Percentiles rank a stretch among this genome's conserved stretches.
phyloP scores from a whole-genome alignment of 2,329 filamentous ascomycete species.

The Cryphonectria naterciae region DNA sequence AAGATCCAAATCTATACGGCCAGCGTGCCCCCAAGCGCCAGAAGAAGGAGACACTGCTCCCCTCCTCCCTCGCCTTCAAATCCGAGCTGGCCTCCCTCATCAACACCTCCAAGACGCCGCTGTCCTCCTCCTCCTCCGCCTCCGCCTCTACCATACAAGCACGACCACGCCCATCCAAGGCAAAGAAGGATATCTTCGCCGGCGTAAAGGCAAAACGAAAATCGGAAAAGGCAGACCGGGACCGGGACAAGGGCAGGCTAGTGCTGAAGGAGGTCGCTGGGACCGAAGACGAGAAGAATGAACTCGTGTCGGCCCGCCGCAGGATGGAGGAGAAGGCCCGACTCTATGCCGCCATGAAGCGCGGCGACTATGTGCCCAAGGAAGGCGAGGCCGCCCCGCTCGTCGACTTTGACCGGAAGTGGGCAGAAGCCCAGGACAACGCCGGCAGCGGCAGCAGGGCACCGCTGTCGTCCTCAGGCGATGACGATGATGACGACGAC shows the following conservation, averaged over 20 bases:
- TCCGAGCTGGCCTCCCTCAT: constrained; percentile 85
- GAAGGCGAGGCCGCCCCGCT: constrained; percentile 69
- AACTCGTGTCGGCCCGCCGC: constrained; percentile 72
- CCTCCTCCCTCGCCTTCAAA: constrained; percentile 80
- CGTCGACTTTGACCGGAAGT: constrained; percentile 95
- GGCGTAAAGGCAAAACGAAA: constrained; percentile 49
- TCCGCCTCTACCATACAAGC: constrained; percentile 46
- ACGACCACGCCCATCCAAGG: constrained; percentile 57
- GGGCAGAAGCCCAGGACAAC: constrained; percentile 72
- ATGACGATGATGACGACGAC: constrained; percentile 48
- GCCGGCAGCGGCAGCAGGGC: too few relatives aligned
- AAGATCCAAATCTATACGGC: constrained; percentile 77
- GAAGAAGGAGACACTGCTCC: constrained; percentile 71
- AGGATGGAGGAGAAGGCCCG: constrained; percentile 91
- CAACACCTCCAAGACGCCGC: constrained; percentile 51
- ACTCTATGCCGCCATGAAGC: constrained; percentile 86
- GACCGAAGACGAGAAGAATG: constrained; percentile 66
- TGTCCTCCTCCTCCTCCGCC: constrained; percentile 44
- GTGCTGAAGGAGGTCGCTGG: constrained; percentile 56
- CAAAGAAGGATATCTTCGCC: constrained; percentile 72
- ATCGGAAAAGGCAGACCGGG: constrained; percentile 62
- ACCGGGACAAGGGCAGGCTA: constrained; percentile 53
- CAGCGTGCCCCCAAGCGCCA: constrained; percentile 70
- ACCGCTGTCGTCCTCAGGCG: constrained; percentile 38
- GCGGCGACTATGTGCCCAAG: constrained; percentile 77